Evolutionary conservation across 106 monocot genomes (phyloP), one percentile per base, ranked within the genome.

Genomic region (Acanthochlamys bracteata): DNA sequence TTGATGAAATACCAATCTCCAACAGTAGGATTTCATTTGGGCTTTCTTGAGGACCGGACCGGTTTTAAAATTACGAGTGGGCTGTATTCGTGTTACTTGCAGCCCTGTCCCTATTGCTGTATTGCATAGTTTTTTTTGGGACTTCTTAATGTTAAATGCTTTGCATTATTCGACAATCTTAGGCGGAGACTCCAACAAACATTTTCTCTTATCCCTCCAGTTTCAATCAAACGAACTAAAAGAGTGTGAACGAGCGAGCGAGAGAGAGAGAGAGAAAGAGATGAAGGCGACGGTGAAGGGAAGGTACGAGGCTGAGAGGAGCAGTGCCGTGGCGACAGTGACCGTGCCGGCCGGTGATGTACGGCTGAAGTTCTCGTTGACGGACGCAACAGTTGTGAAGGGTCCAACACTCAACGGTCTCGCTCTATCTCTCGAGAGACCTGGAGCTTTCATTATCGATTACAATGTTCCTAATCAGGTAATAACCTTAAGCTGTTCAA

Each of bases 221-320:
- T 6, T 33, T 33, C 33, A 33, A 33, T 33, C 33, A 33, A 1
- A 6, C 6, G 6, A 33, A 6, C 33, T 33, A 1, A 33, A 33
- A 33, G 33, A 1, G 33, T 6, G 33, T 6, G 11, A 10, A 25
- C 24, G 41, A 21, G 63, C 20, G 42, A 58, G 19, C 26, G 46
- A 26, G 51, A 40, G 59, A 13, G 27, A 21, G 57, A 60, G 56
- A 49, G 24, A 46, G 16, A 27, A 11, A 25, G 19, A n/a, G 59
- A 82, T 85, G 87, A 90, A 80, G 82, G 90, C 84, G 20, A 76
- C 82, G 17, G 16, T 85, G 54, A 96, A 90, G 76, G 95, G 79
- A 0, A 70, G 80, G 41, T 91, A 76, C 70, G 91, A 85, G 49
- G 69, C 45, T 25, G 76, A 84, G 40, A 88, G 79, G 76, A 71